Conservation (phyloP, 2,329 filamentous ascomycete genomes). For the Didymella glomerata region DNA sequence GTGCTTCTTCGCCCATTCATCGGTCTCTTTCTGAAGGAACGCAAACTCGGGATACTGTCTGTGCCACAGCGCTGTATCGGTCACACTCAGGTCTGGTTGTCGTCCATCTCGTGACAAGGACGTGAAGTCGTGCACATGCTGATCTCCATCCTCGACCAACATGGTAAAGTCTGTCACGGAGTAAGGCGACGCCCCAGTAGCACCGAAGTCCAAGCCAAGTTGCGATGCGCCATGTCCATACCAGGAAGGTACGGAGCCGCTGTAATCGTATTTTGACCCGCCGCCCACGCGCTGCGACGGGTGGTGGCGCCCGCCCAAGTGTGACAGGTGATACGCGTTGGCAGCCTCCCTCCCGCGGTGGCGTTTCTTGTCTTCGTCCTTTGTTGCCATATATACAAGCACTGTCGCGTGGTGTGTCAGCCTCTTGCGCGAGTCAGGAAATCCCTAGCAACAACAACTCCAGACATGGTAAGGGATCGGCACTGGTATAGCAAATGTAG, state of each 20-base stretch:
- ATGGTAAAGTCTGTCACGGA: conserved; percentile 51
- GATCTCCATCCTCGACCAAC: conserved; percentile 50
- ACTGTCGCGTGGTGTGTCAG: conserved; percentile 44
- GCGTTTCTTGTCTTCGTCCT: conserved; percentile 42
- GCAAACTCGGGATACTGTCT: conserved; percentile 46
- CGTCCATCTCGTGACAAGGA: conserved; percentile 42
- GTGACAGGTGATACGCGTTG: conserved; percentile 33
- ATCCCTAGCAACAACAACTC: conserved; percentile 24
- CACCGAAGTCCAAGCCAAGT: conserved; percentile 20
- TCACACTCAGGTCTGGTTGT: conserved; percentile 43
- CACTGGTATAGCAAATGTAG: neutral
- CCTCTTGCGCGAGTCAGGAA: conserved; percentile 22
- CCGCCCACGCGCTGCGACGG: conserved; percentile 26
- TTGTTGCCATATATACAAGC: conserved; percentile 53
- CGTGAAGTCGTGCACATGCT: conserved; percentile 53
- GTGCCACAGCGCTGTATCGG: conserved; percentile 44
- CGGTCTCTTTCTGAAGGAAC: conserved; percentile 33
- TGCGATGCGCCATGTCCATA: conserved; percentile 27
- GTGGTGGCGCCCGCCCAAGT: conserved; percentile 35
- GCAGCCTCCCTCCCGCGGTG: conserved; percentile 29
- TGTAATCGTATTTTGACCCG: conserved; percentile 36
- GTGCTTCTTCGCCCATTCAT: conserved; percentile 32
- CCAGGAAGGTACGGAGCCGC: conserved; percentile 27
- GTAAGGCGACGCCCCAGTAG: conserved; percentile 30
- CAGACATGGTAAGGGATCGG: no score